These are phyloP conservation scores for Mycena metata DNA, from an alignment of 768 basidiomycete genomes.

Conservation along the genomic window DNA sequence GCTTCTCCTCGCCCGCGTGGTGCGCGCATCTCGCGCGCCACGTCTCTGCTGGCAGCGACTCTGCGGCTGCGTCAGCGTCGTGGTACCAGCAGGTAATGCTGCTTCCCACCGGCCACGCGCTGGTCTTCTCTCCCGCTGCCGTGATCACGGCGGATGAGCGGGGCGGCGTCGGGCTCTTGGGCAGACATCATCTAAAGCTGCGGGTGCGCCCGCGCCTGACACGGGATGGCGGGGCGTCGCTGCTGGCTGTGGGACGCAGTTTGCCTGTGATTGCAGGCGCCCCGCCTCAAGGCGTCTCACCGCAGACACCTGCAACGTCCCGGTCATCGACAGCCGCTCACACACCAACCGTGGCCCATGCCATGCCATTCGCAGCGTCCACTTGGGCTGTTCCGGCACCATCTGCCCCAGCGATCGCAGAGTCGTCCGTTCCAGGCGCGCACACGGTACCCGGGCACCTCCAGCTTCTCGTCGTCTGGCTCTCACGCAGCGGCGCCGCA, in stretches of 20 bases:
- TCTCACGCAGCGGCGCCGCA: constrained; percentile 9
- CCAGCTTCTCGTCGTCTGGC: constrained; percentile 23
- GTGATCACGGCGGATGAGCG: constrained; percentile 8
- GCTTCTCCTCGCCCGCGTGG: constrained; percentile 71
- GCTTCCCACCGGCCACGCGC: constrained; percentile 32
- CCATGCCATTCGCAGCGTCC: neutral
- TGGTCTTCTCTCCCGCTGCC: constrained; percentile 35
- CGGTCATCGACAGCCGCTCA: constrained; percentile 3
- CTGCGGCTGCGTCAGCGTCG: too few relatives aligned
- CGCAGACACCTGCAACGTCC: too few relatives aligned
- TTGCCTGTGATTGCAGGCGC: too few relatives aligned
- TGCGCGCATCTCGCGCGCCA: constrained; percentile 65
- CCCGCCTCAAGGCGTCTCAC: too few relatives aligned
- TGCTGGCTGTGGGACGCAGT: constrained; percentile 10
- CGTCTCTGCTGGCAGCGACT: constrained; percentile 46
- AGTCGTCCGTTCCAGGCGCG: constrained; percentile 4
- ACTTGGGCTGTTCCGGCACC: neutral
- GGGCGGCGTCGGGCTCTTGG: constrained; percentile 5
- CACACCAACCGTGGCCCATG: constrained; percentile 3
- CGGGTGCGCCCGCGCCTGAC: constrained; percentile 17
- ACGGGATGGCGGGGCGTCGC: constrained; percentile 11
- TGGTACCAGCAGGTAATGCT: constrained; percentile 34
- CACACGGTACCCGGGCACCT: constrained; percentile 12
- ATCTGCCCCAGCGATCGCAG: constrained; percentile 1
- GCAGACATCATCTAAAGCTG: constrained; percentile 13